Conservation (phyloP, 495 filamentous ascomycete genomes). For the Podospora conica region DNA sequence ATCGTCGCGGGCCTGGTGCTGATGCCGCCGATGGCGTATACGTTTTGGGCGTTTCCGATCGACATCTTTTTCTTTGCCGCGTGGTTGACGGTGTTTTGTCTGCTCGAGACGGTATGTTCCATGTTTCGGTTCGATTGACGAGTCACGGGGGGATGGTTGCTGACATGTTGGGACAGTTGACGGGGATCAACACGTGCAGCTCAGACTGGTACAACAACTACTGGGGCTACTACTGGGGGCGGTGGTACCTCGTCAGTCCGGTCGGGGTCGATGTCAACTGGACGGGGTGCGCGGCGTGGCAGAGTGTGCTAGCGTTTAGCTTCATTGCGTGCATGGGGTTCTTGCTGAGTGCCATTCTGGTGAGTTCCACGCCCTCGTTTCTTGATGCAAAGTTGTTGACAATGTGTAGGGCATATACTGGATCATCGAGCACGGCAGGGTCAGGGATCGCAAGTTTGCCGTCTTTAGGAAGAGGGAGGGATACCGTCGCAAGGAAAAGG, state of each 20-base stretch:
- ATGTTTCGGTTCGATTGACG: neutral
- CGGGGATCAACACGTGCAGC: conserved; percentile 10
- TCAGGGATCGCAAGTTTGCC: neutral
- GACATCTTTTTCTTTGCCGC: conserved; percentile 17
- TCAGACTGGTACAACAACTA: conserved; percentile 13
- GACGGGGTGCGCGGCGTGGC: conserved; percentile 17
- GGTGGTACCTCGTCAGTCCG: conserved; percentile 12
- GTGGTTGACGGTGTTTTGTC: conserved; percentile 17
- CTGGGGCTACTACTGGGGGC: conserved; percentile 25
- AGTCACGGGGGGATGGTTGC: neutral
- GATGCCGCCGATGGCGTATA: conserved; percentile 14
- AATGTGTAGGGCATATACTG: conserved; percentile 6
- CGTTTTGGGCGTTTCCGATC: conserved; percentile 16
- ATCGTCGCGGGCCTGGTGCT: conserved; percentile 15
- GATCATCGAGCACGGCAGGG: conserved; percentile 3
- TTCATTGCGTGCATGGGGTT: conserved; percentile 14
- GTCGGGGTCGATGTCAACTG: conserved; percentile 15
- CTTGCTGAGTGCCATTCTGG: conserved; percentile 13
- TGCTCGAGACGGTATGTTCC: conserved; percentile 16
- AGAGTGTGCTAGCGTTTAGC: conserved; percentile 20
- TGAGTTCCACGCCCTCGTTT: neutral
- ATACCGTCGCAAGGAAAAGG: neutral
- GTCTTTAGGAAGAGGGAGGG: neutral
- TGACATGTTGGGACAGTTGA: conserved; percentile 6
- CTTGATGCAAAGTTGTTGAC: neutral